Base-by-base conservation (phyloP, 2,329 filamentous ascomycete genomes). In the Volutella citrinella region DNA sequence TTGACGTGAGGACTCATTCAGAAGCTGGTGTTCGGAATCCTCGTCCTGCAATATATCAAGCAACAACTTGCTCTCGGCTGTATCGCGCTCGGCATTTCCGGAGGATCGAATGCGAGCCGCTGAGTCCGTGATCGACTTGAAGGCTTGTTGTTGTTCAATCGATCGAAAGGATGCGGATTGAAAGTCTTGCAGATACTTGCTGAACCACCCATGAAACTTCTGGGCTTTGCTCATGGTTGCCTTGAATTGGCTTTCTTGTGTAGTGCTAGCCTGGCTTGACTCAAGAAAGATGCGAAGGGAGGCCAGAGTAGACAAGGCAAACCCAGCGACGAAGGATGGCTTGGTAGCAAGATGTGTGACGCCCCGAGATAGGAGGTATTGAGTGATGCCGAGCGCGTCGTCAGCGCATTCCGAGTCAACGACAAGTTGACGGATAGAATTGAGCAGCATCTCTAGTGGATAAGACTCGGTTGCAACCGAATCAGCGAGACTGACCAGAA, bases 351-450 rank as follows among this genome's bases (percentile, higher is more conserved):
- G 68, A 55, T 91, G 81, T 6, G 64, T 49, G 12, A 67, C 65
- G 7, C 91, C 89, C 32, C 76, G 74, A 6, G 76, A 68, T 11
- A 97, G 69, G 2, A 99, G 72, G 60, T 95, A 96, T 57, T 88
- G 84, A 40, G 86, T 80, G 20, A 98, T 76, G 0, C 90, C 91
- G 27, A 97, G 72, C 3, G 87, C 82, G 64, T 98, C 93, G 54
- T 95, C 87, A 9, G 90, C 86, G 59, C 91, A 97, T 54, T 94
- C 84, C 0, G 82, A 74, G 48, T 97, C 84, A 2, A 83, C 82
- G 6, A 97, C 68, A 46, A 89, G 94, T 1, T 81, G 80, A 9
- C 84, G 75, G 14, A 95, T 70, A 3, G 85, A 83, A 51, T 89
- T 86, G 3, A 98, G 70, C 1, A 95, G 71, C 86, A 96, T 93